These are phyloP conservation scores for Dothiorella sarmentorum DNA, from an alignment of 2,329 filamentous ascomycete genomes.

Conservation along the genomic window DNA sequence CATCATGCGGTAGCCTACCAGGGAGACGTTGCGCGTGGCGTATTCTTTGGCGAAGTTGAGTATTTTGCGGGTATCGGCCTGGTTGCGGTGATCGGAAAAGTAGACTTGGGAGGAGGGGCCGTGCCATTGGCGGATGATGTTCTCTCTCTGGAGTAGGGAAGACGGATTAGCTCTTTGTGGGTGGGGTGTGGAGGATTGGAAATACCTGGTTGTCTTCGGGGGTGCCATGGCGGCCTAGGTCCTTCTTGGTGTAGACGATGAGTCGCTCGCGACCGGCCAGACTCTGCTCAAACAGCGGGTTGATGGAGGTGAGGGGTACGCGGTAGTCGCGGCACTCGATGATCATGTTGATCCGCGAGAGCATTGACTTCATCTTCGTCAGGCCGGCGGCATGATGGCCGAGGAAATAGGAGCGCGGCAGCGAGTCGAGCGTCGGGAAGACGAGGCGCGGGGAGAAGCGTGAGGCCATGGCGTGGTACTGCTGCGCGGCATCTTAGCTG, in stretches of 20 bases:
- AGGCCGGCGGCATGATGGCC: constrained; percentile 86
- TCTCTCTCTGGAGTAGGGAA: constrained; percentile 41
- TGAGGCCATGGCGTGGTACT: constrained; percentile 28
- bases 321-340: constrained; percentile 94
- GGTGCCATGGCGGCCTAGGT: constrained; percentile 58
- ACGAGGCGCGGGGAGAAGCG: constrained; percentile 68
- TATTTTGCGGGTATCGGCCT: constrained; percentile 44
- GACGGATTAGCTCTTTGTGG: constrained; percentile 15
- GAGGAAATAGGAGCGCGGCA: constrained; percentile 88
- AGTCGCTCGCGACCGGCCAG: constrained; percentile 71
- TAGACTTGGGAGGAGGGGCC: constrained; percentile 47
- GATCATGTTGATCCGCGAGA: constrained; percentile 79
- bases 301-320: constrained; percentile 82
- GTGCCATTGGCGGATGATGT: constrained; percentile 54
- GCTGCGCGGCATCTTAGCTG: constrained; percentile 2
- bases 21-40: constrained; percentile 46
- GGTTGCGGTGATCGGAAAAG: constrained; percentile 50
- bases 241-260: constrained; percentile 87
- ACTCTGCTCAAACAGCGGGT: constrained; percentile 79
- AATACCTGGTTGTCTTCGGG: constrained; percentile 20
- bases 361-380: constrained; percentile 73
- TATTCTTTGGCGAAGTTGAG: constrained; percentile 51
- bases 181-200: no score
- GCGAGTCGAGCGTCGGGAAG: constrained; percentile 70
- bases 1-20: constrained; percentile 82